Evolutionary conservation across 2,329 filamentous ascomycete species (phyloP), one percentile per base, ranked within the genome.

Genomic region (Epichloe amarillans): DNA sequence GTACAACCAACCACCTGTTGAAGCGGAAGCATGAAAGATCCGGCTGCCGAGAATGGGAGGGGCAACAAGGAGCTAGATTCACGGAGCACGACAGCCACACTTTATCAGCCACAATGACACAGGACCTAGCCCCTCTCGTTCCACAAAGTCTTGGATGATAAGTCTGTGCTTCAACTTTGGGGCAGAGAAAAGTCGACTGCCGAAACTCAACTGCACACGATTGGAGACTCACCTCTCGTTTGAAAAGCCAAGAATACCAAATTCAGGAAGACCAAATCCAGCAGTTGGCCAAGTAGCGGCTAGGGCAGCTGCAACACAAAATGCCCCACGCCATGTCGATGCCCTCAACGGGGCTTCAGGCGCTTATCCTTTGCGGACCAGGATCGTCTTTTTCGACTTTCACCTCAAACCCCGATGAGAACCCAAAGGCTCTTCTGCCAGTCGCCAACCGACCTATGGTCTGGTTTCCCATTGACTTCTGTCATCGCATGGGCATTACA

Each of bases 361-460:
- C 86, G 60, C 70, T 93, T 57, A 88, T 93, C 52, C 76, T 93
- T 47, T 93, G 87, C 64, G 87, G 87, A 3, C 87, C 87, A 23
- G 87, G 87, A 50, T 86, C 84, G 8, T 89, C 84, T 0, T 84
- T 93, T 58, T 82, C 84, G 44, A 91, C 87, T 1, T 91, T 93
- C 64, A 90, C 86, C 2, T 83, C 85, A 3, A 87, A 83, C 54
- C 84, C 86, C 5, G 82, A 85, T 67, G 84, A 90, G 62, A 83
- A 86, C 54, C 86, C 87, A 10, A 93, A 93, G 68, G 86, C 87
- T 10, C 76, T 93, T 21, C 70, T 93, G 7, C 87, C 87, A 5
- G 85, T 93, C 53, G 87, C 87, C 37, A 93, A 93, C 65, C 71
- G 87, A 58, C 87, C 87, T 1, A 93, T 93, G 87, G 83, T 93